These are phyloP conservation scores for Candida easanensis DNA, from an alignment of 805 yeast species.

Conservation along the genomic window DNA sequence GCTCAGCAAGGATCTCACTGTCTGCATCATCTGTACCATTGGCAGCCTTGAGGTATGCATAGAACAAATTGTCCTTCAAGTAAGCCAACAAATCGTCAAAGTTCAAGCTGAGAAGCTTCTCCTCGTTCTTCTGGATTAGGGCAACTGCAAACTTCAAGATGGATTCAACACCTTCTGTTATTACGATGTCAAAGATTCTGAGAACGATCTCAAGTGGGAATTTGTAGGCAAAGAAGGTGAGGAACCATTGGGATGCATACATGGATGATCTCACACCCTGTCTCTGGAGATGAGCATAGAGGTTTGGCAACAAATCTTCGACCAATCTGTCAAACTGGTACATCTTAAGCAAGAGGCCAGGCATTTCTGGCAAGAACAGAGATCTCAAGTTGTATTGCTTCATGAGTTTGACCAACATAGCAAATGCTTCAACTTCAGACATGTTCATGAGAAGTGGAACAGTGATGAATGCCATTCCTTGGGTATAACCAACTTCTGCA, in stretches of 20 bases:
- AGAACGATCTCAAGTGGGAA: conserved; percentile 88
- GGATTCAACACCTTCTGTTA: conserved; percentile 90
- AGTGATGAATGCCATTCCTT: conserved; percentile 93
- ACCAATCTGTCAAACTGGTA: conserved; percentile 89
- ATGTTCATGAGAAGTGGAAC: conserved; percentile 82
- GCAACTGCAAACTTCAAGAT: conserved; percentile 81
- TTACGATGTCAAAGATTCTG: conserved; percentile 81
- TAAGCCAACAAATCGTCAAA: conserved; percentile 78
- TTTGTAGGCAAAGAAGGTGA: conserved; percentile 91
- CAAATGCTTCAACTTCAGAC: conserved; percentile 82
- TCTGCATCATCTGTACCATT: not conserved
- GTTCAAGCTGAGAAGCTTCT: conserved; percentile 51
- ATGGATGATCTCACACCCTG: conserved; percentile 90
- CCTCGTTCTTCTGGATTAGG: conserved; percentile 68
- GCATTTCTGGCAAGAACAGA: conserved; percentile 85
- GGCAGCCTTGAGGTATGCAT: conserved; percentile 46
- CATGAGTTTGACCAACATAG: conserved; percentile 79
- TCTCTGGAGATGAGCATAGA: conserved; percentile 72
- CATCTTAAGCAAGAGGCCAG: conserved; percentile 79
- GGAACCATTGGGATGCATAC: conserved; percentile 98
- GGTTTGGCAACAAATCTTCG: conserved; percentile 70
- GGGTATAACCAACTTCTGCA: conserved; percentile 94
- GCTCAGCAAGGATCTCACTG: too few species aligned
- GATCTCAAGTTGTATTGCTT: conserved; percentile 77
- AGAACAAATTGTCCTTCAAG: conserved; percentile 77